Evolutionary conservation across 768 basidiomycete species (phyloP).

Genomic region (Psilocybe cyanescens): DNA sequence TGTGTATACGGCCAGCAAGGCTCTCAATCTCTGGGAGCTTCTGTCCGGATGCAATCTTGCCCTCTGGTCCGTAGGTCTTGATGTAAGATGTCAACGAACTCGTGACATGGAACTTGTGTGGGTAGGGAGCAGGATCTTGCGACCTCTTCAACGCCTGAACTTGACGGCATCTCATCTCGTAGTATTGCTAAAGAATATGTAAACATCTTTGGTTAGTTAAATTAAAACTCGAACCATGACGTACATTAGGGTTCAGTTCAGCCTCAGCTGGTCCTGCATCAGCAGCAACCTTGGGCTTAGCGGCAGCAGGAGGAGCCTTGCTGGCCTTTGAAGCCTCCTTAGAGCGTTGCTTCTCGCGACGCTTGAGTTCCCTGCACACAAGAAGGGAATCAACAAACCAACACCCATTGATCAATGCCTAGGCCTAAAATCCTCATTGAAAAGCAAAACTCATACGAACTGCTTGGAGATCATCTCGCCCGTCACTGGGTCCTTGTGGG

Average conservation of each 20-base stretch:
- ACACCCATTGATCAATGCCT: constrained; percentile 17
- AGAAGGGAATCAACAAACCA: constrained; percentile 28
- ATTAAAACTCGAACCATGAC: constrained; percentile 32
- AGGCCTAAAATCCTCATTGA: background rate
- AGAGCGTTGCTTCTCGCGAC: constrained; percentile 84
- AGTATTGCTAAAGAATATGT: constrained; percentile 80
- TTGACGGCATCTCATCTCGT: constrained; percentile 87
- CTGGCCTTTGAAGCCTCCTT: constrained; percentile 80
- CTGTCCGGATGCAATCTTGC: constrained; percentile 66
- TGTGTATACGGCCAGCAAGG: constrained; percentile 91
- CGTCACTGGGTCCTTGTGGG: constrained; percentile 82
- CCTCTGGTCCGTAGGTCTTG: constrained; percentile 71
- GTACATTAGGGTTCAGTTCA: constrained; percentile 89
- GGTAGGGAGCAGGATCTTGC: constrained; percentile 91
- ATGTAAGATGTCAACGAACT: constrained; percentile 77
- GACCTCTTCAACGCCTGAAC: constrained; percentile 86
- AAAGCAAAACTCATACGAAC: constrained; percentile 47
- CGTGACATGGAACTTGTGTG: constrained; percentile 97
- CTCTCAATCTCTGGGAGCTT: constrained; percentile 66
- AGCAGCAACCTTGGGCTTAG: constrained; percentile 41
- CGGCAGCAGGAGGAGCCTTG: constrained; percentile 46
- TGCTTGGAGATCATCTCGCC: constrained; percentile 98
- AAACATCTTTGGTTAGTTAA: background rate
- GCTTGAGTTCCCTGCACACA: constrained; percentile 83
- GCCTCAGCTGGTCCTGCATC: constrained; percentile 64